A percentile compares a stretch with the other conserved stretches of the same genome.
phyloP scores from a whole-genome alignment of 2,329 filamentous ascomycete genomes.

The Ceratocystis cacaofunesta region DNA sequence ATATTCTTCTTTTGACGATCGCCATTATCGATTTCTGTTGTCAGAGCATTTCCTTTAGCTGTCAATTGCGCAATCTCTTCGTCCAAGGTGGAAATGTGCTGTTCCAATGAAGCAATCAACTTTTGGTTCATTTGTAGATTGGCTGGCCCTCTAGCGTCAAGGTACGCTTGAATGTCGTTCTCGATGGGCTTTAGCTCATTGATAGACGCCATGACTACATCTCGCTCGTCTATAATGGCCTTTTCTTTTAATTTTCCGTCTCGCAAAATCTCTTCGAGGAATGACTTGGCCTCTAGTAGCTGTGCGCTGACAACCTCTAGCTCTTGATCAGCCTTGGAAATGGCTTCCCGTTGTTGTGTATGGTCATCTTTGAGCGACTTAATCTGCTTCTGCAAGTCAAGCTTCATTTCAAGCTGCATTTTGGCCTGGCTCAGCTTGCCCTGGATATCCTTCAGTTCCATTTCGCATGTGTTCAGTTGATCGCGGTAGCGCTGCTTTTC shows the following conservation, averaged over 20 bases:
- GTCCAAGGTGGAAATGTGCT: constrained; percentile 49
- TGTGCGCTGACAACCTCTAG: constrained; percentile 61
- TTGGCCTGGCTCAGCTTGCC: constrained; percentile 56
- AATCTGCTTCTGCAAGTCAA: constrained; percentile 53
- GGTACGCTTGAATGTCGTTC: constrained; percentile 64
- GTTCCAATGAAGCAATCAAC: constrained; percentile 53
- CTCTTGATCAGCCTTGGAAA: constrained; percentile 55
- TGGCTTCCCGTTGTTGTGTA: constrained; percentile 50
- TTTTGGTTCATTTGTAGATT: constrained; percentile 55
- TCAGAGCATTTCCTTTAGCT: constrained; percentile 59
- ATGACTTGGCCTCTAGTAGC: constrained; percentile 58
- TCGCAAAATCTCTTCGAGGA: constrained; percentile 60
- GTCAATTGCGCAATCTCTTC: constrained; percentile 52
- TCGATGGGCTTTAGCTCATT: constrained; percentile 64
- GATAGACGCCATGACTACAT: constrained; percentile 56
- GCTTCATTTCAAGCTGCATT: constrained; percentile 70
- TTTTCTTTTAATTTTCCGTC: constrained; percentile 60
- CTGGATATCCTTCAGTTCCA: constrained; percentile 60
- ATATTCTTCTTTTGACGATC: constrained; percentile 78
- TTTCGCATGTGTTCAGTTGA: constrained; percentile 54
- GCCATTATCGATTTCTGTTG: constrained; percentile 61
- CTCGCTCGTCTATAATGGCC: constrained; percentile 54
- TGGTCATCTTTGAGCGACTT: constrained; percentile 57
- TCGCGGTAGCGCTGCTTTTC: constrained; percentile 60
- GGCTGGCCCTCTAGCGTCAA: constrained; percentile 56